Evolutionary conservation across 371 early-diverging fungal genomes (phyloP).

Genomic region (Zychaea mexicana): DNA sequence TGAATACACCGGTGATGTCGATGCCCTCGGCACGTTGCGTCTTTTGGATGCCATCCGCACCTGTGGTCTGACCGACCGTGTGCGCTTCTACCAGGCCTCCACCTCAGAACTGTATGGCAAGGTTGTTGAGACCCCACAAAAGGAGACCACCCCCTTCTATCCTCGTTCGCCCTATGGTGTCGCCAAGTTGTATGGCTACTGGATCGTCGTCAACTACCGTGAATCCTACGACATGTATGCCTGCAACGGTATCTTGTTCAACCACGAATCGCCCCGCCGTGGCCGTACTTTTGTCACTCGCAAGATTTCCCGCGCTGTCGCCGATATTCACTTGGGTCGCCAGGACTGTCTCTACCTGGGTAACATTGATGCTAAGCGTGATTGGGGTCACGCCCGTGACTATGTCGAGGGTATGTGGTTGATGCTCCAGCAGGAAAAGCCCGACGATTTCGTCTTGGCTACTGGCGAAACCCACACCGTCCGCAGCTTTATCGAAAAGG

Average conservation of each 20-base stretch:
- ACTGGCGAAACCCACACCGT: slow-evolving; percentile 88
- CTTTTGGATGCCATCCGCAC: slow-evolving; percentile 84
- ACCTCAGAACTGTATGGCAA: slow-evolving; percentile 86
- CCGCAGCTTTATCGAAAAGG: slow-evolving; percentile 79
- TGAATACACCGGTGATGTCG: slow-evolving; percentile 88
- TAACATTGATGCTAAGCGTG: slow-evolving; percentile 85
- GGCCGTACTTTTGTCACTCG: slow-evolving; percentile 86
- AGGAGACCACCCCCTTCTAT: slow-evolving; percentile 87
- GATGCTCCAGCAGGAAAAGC: slow-evolving; percentile 81
- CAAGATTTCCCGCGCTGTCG: slow-evolving; percentile 84
- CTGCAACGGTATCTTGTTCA: slow-evolving; percentile 87
- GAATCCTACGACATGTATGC: slow-evolving; percentile 85
- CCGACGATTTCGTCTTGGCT: slow-evolving; percentile 84
- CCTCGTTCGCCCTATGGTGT: slow-evolving; percentile 88
- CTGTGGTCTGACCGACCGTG: slow-evolving; percentile 70
- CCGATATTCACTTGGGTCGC: slow-evolving; percentile 72
- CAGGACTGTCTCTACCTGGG: slow-evolving; percentile 79
- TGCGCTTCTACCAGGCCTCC: slow-evolving; percentile 85
- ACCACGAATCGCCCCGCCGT: slow-evolving; percentile 86
- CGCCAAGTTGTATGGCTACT: slow-evolving; percentile 85
- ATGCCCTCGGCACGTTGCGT: slow-evolving; percentile 82
- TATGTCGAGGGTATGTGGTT: slow-evolving; percentile 90
- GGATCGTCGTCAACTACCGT: slow-evolving; percentile 85
- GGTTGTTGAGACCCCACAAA: slow-evolving; percentile 81
- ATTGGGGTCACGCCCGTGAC: slow-evolving; percentile 90